Base-by-base conservation (phyloP, 2,329 filamentous ascomycete species). In the Aspergillus persii region DNA sequence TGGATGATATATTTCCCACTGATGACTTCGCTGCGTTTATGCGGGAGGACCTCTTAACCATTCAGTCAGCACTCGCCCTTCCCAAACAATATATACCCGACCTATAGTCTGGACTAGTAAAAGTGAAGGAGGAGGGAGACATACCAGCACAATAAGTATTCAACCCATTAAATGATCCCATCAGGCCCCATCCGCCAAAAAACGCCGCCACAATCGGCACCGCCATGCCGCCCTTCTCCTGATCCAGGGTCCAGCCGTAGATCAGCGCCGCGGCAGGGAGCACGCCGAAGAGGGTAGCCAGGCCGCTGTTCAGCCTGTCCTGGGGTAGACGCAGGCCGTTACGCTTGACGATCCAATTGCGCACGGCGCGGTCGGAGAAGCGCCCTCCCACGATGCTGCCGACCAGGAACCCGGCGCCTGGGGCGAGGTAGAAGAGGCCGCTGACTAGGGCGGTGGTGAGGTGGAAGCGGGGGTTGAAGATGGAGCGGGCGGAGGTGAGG, bases 1-100 rank as follows among this genome's bases (percentile, higher is more conserved):
- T 91, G 82, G 41, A 91, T 79, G 63, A 91, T 86, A 73, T 93
- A 95, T 72, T 95, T 95, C 0, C 89, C 89, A 1, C 89, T 88
- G 55, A 91, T 86, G 2, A 93, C 89, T 69, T 94, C 90, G 8
- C 87, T 85, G n/a, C 85, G 85, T 18, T 68, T 60, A 15, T 67
- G 62, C 1, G 74, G 73, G 33, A 84, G 79, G 2, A 81, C 81
- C 65, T 77, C 76, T 27, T 9, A 27, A 27, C n/a, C 50, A 41
- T 63, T 86, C 86, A 84, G 90, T 89, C 23, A 91, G 89, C 71
- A 92, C 88, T 51, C n/a, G 91, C 73, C 69, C 3, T 18, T 8
- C 15, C 4, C 26, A 36, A 15, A 36, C 11, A 3, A 9, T 4
- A 12, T 4, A 15, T 1, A 11, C 5, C 9, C 9, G 8, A 29